Evolutionary conservation across 2,329 filamentous ascomycete species (phyloP).

Genomic region (Kalaharituber pfeilii): DNA sequence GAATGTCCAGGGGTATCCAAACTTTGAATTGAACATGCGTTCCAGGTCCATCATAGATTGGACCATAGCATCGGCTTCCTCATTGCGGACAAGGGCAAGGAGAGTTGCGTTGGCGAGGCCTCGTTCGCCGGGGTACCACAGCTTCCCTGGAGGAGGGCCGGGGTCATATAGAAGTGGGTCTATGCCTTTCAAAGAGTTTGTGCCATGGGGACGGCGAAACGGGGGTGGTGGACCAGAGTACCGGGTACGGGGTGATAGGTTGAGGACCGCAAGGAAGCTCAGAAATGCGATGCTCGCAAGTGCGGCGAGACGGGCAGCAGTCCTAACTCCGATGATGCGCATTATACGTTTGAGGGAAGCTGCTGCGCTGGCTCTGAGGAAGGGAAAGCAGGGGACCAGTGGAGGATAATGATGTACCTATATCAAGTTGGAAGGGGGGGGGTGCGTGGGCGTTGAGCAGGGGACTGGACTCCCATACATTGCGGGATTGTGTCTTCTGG

Average conservation of each 20-base stretch:
- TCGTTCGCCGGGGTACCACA: conserved; percentile 25
- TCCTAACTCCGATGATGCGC: no score
- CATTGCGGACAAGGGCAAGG: conserved; percentile 78
- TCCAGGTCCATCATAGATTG: conserved; percentile 83
- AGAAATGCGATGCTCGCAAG: no score
- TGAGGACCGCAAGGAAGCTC: no score
- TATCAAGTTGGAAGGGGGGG: no score
- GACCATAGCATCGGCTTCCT: conserved; percentile 68
- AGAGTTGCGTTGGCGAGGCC: conserved; percentile 86
- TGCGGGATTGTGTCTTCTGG: no score
- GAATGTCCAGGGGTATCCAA: conserved; percentile 99
- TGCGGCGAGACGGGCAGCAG: no score
- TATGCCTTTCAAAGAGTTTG: conserved; percentile 16
- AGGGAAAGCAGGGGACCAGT: no score
- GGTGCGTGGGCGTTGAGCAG: no score
- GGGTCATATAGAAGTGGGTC: conserved; percentile 15
- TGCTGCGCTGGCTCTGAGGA: no score
- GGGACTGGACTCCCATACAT: no score
- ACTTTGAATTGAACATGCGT: conserved; percentile 91
- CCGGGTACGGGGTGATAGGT: not conserved
- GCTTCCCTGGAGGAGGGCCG: conserved; percentile 11
- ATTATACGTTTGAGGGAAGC: no score
- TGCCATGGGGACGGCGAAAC: conserved; percentile 12
- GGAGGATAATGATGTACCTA: no score
- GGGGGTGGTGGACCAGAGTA: not conserved